These are phyloP conservation scores for Flaveria brownii DNA, from an alignment of 129 eudicot genomes.

Conservation along the genomic window DNA sequence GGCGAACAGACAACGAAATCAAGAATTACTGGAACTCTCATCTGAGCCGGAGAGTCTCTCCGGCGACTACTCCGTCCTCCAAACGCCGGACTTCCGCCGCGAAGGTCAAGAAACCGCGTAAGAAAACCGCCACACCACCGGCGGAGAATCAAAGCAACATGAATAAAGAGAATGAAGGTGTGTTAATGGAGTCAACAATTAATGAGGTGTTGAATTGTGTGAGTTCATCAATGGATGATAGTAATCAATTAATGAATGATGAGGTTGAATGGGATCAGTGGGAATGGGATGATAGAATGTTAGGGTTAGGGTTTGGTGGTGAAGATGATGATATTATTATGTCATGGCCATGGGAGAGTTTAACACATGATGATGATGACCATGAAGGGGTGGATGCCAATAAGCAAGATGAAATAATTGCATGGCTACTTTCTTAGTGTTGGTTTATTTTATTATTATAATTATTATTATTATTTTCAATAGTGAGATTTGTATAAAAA, in stretches of 20 bases:
- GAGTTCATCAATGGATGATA: constrained; percentile 19
- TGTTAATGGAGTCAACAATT: background rate
- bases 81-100: background rate
- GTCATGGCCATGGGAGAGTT: constrained; percentile 44
- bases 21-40: constrained; percentile 89
- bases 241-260: constrained; percentile 1
- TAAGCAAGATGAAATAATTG: constrained; percentile 53
- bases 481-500: too few relatives aligned
- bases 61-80: background rate
- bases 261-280: constrained; percentile 32
- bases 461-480: too few relatives aligned
- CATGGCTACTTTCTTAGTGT: constrained; percentile 60
- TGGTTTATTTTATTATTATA: background rate
- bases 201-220: background rate
- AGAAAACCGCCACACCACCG: background rate
- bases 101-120: constrained; percentile 24
- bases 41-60: constrained; percentile 54
- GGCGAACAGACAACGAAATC: constrained; percentile 93
- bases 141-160: constrained; percentile 5
- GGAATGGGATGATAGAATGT: constrained; percentile 20
- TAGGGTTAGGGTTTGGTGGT: constrained; percentile 25
- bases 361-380: background rate
- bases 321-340: constrained; percentile 30
- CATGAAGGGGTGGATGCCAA: constrained; percentile 33
- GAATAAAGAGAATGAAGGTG: background rate